Evolutionary conservation across 2,329 filamentous ascomycete genomes (phyloP), one percentile per base, ranked within the genome.

Genomic region (Orbilia quercus): DNA sequence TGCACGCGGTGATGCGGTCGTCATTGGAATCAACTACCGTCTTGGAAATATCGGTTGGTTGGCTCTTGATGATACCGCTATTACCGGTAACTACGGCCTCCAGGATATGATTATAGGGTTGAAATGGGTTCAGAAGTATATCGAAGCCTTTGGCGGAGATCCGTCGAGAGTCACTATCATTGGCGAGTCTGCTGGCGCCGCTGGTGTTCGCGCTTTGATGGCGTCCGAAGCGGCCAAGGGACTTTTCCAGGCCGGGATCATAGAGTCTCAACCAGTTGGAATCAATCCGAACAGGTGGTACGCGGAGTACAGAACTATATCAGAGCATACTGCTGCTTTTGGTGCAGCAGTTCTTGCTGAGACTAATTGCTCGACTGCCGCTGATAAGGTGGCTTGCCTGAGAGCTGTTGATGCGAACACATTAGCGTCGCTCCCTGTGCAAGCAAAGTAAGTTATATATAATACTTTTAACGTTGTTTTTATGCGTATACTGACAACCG

Each of bases 61-160:
- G 6, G 53, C 51, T 14, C 16, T 58, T 12, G 42, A 84, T 71
- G 82, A 82, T 14, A 78, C 80, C 2, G 81, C 82, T 1, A 47
- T 47, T 23, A 83, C 82, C 16, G 84, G 84, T 25, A 85, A 85
- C 64, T 84, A 82, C 57, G 83, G 83, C 3, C 78, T 86, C 1
- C 81, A 80, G 2, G 84, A 86, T 76, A 82, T 84, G 75, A 82
- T 84, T 55, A 81, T 81, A 22, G 84, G 83, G 0, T 79, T 85
- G 5, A 82, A 84, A 38, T 85, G 84, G 84, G 80, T 85, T 0
- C 80, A 78, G 16, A 89, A 91, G 77, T 91, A 92, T 75, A 91
- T 93, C 65, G 87, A 82, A 0, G 83, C 86, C 0, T 95, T 95
- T 78, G 91, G 91, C 9, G 91, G 91, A n/a, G 90, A 93, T 78